phyloP scores from a whole-genome alignment of 345 rosid genomes.

The Citrus hindsii region DNA sequence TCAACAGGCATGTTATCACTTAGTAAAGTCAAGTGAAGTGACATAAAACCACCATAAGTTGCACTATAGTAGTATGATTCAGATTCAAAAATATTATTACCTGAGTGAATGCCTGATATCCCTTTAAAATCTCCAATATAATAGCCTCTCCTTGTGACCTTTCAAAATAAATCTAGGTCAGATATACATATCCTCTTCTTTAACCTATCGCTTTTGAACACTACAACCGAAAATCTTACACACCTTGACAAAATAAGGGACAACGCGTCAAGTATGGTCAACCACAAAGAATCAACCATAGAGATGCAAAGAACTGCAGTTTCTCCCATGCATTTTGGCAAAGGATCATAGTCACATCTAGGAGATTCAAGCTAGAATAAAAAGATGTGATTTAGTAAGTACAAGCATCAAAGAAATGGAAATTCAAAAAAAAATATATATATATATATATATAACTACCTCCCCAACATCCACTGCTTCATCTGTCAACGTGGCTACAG shows the following conservation, averaged over 20 bases:
- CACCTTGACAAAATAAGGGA: constrained; percentile 94
- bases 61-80: not conserved
- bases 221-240: constrained; percentile 15
- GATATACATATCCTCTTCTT: constrained; percentile 9
- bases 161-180: constrained; percentile 36
- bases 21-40: not conserved
- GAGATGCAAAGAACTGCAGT: constrained; percentile 77
- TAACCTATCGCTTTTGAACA: not conserved
- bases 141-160: constrained; percentile 99
- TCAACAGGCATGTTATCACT: not conserved
- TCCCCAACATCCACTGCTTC: constrained; percentile 92
- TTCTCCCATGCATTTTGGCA: constrained; percentile 53
- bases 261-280: constrained; percentile 93
- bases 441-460: constrained; percentile 37
- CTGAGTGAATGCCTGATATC: constrained; percentile 99
- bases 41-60: not conserved
- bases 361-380: constrained; percentile 84
- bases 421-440: not conserved
- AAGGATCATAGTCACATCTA: constrained; percentile 65
- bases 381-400: constrained; percentile 13
- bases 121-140: constrained; percentile 91
- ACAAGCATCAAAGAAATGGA: not conserved
- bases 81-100: constrained; percentile 30
- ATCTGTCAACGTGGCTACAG: constrained; percentile 94
- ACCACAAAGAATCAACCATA: constrained; percentile 95